phyloP scores from a whole-genome alignment of 768 basidiomycete genomes.

The Cystobasidium ongulense region DNA sequence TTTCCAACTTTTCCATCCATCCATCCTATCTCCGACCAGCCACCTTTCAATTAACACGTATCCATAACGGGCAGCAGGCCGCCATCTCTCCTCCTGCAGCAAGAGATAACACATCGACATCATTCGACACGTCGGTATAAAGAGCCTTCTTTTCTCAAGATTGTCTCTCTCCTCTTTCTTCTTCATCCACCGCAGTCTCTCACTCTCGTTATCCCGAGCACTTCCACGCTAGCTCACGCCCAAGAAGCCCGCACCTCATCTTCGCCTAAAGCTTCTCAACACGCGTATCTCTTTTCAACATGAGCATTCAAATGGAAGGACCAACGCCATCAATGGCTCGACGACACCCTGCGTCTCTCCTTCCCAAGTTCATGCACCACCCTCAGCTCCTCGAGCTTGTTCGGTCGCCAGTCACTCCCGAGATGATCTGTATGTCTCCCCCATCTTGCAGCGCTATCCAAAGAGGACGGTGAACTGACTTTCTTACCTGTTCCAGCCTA shows the following conservation, averaged over 20 bases:
- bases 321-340: constrained; percentile 36
- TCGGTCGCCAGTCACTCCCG: constrained; percentile 63
- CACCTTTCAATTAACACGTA: constrained; percentile 17
- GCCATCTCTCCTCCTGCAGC: constrained; percentile 7
- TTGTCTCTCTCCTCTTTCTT: background rate
- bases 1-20: constrained; percentile 6
- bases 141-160: background rate
- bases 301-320: constrained; percentile 13
- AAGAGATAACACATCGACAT: background rate
- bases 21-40: constrained; percentile 8
- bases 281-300: background rate
- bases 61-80: background rate
- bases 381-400: constrained; percentile 71
- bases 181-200: background rate
- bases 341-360: constrained; percentile 64
- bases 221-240: constrained; percentile 3
- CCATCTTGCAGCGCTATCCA: background rate
- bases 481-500: constrained; percentile 47
- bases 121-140: constrained; percentile 9
- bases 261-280: background rate
- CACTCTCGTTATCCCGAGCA: background rate
- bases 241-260: background rate
- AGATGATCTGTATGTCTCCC: constrained; percentile 60
- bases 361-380: constrained; percentile 67
- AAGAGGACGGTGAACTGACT: background rate